A percentile compares a stretch with the other conserved stretches of the same genome.
These are phyloP conservation scores for Pythium oligandrum DNA, from an alignment of 352 stramenopile genomes.

Conservation along the genomic window DNA sequence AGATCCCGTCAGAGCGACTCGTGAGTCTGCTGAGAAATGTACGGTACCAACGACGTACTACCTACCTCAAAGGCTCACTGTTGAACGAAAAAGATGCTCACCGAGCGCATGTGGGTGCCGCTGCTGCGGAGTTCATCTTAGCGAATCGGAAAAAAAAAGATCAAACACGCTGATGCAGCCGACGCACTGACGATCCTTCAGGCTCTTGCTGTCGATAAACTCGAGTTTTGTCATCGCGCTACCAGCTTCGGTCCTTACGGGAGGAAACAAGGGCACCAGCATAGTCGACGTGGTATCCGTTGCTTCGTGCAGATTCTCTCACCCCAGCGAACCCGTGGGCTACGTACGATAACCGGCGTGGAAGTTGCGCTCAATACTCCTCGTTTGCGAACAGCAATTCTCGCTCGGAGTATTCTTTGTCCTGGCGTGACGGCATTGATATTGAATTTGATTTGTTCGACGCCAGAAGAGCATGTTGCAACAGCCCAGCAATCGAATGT, in stretches of 20 bases:
- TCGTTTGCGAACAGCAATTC: constrained; percentile 36
- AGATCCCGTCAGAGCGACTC: constrained; percentile 29
- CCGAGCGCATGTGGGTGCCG: constrained; percentile 35
- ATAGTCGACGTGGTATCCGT: constrained; percentile 14
- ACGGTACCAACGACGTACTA: constrained; percentile 38
- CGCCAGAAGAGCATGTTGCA: constrained; percentile 28
- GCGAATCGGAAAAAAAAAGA: constrained; percentile 44
- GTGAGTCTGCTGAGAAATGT: constrained; percentile 37
- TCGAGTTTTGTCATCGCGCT: constrained; percentile 29
- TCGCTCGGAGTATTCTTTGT: constrained; percentile 46
- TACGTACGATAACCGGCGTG: constrained; percentile 48
- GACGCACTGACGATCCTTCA: constrained; percentile 54
- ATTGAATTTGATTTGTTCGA: constrained; percentile 57
- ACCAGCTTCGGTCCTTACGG: constrained; percentile 11
- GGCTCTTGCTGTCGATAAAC: constrained; percentile 47
- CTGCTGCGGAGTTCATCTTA: constrained; percentile 55
- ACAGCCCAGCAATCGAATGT: constrained; percentile 31
- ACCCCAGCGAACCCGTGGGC: constrained; percentile 28
- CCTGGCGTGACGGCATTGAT: constrained; percentile 44
- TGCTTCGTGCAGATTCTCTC: constrained; percentile 58
- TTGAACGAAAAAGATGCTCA: constrained; percentile 46
- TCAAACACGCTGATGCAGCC: constrained; percentile 30
- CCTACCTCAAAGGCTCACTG: constrained; percentile 50
- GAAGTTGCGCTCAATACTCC: constrained; percentile 48
- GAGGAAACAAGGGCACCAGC: constrained; percentile 1